Conservation (phyloP, 257 asterid genomes). For the Solanum etuberosum region DNA sequence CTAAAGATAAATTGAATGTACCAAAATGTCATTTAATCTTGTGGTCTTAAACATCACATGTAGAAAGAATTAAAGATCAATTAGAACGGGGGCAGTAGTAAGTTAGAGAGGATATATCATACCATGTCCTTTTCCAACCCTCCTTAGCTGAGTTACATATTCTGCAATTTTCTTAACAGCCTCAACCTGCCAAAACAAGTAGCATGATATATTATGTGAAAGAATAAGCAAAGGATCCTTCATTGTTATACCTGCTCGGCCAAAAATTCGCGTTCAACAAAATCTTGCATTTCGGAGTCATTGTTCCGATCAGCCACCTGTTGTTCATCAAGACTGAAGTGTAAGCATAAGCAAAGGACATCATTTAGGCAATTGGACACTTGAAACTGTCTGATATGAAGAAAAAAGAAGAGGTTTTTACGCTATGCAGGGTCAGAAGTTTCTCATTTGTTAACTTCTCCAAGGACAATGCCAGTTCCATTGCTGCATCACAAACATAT, state of each 20-base stretch:
- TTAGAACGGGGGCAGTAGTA: background rate
- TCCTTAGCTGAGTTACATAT: constrained; percentile 68
- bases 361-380: background rate
- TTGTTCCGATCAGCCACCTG: constrained; percentile 60
- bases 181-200: constrained; percentile 34
- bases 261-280: constrained; percentile 57
- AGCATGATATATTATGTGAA: background rate
- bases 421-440: constrained; percentile 46
- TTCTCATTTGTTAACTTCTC: constrained; percentile 59
- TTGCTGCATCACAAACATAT: constrained; percentile 35
- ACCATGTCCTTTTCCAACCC: constrained; percentile 93
- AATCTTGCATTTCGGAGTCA: constrained; percentile 59
- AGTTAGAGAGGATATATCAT: constrained; percentile 1
- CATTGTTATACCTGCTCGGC: constrained; percentile 48
- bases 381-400: background rate
- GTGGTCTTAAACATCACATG: too few relatives aligned
- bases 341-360: background rate
- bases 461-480: constrained; percentile 69
- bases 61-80: background rate
- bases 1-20: background rate
- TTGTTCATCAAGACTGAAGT: background rate
- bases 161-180: constrained; percentile 63
- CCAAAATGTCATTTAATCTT: background rate
- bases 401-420: constrained; percentile 10
- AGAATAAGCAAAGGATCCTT: background rate